These are phyloP conservation scores for Taiwanofungus camphoratus DNA, from an alignment of 1,284 basidiomycete genomes.

Conservation along the genomic window DNA sequence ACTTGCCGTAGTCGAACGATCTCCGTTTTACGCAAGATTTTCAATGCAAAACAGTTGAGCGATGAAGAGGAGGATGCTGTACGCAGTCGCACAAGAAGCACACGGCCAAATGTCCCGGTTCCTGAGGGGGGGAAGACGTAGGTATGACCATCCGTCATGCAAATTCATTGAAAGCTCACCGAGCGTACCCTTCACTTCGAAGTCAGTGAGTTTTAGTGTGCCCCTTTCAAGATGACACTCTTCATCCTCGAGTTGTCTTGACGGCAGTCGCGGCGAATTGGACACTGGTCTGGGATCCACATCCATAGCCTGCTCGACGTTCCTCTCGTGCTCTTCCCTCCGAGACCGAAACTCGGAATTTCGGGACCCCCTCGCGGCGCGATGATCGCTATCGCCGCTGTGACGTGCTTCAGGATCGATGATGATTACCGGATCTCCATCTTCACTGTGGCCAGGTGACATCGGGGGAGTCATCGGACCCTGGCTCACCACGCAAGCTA, in stretches of 20 bases:
- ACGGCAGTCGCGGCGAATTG: slow-evolving; percentile 35
- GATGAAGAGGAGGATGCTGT: slow-evolving; percentile 40
- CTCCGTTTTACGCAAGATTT: slow-evolving; percentile 88
- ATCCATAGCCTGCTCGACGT: slow-evolving; percentile 23
- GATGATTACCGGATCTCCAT: slow-evolving; percentile 23
- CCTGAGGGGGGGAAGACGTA: slow-evolving; percentile 38
- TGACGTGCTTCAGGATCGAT: slow-evolving; percentile 27
- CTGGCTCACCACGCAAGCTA: slow-evolving; percentile 29
- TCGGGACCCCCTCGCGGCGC: neutral
- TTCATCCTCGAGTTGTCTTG: slow-evolving; percentile 65
- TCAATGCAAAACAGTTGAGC: slow-evolving; percentile 83
- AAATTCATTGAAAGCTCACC: slow-evolving; percentile 38
- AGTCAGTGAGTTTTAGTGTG: slow-evolving; percentile 62
- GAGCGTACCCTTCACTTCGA: slow-evolving; percentile 73
- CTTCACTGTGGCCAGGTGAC: slow-evolving; percentile 32
- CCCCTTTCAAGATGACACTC: slow-evolving; percentile 56
- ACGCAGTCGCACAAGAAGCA: slow-evolving; percentile 76
- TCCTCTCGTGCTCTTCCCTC: slow-evolving; percentile 10
- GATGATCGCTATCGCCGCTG: slow-evolving; percentile 16
- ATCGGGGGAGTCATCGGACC: slow-evolving; percentile 36
- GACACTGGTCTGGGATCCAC: slow-evolving; percentile 17
- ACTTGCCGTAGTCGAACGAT: slow-evolving; percentile 96
- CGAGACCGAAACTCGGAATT: neutral
- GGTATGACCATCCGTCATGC: neutral
- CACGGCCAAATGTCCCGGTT: slow-evolving; percentile 91